Conservation (phyloP, 495 filamentous ascomycete species). For the Penicillium tannophilum region DNA sequence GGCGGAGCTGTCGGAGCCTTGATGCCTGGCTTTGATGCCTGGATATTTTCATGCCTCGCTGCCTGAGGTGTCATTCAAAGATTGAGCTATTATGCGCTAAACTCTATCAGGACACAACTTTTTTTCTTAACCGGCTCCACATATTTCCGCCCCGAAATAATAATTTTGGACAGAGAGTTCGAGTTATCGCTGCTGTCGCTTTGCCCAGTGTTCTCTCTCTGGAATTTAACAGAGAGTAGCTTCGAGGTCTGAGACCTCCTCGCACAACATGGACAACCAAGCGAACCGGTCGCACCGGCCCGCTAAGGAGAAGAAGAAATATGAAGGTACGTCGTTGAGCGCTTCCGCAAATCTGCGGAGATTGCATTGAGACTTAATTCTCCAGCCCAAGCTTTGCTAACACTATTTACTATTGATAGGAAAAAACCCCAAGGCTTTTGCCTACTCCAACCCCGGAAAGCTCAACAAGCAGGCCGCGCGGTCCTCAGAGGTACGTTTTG, state of each 20-base stretch:
- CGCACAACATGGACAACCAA: constrained; percentile 72
- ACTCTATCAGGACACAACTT: constrained; percentile 20
- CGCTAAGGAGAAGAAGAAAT: constrained; percentile 89
- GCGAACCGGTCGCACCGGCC: constrained; percentile 83
- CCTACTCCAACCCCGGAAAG: constrained; percentile 81
- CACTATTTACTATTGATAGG: constrained; percentile 43
- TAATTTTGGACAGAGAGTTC: constrained; percentile 36
- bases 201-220: constrained; percentile 15
- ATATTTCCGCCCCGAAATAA: constrained; percentile 41
- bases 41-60: neutral
- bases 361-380: constrained; percentile 5
- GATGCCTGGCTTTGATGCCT: neutral
- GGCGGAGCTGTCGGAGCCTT: neutral
- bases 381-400: neutral
- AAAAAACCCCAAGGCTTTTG: constrained; percentile 89
- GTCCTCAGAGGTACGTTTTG: constrained; percentile 77
- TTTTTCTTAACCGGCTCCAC: constrained; percentile 24
- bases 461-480: constrained; percentile 81
- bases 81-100: constrained; percentile 12
- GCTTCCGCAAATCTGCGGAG: constrained; percentile 18
- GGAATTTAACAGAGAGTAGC: constrained; percentile 24
- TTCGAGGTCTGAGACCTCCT: constrained; percentile 39
- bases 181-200: constrained; percentile 14
- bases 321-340: constrained; percentile 45
- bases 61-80: constrained; percentile 15